phyloP scores from a whole-genome alignment of 176 grass and related monocot genomes.

The Hsuehochloa calcarea region DNA sequence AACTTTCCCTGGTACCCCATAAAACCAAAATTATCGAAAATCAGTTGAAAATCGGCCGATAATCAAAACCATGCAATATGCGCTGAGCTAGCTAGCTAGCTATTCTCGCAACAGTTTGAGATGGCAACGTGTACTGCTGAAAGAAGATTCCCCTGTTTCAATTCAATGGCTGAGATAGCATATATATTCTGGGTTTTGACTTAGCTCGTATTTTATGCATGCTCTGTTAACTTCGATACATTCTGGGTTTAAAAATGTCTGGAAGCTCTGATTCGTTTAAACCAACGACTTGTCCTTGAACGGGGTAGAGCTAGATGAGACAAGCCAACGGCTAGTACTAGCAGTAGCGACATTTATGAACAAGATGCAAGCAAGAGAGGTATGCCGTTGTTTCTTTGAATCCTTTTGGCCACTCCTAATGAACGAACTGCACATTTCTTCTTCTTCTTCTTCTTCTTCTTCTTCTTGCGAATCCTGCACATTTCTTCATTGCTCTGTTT shows the following conservation, averaged over 20 bases:
- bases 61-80: too few species aligned
- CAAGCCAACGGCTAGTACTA: background rate
- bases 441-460: too few species aligned
- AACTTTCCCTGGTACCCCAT: too few species aligned
- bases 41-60: too few species aligned
- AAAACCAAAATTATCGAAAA: too few species aligned
- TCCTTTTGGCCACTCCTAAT: background rate
- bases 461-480: too few species aligned
- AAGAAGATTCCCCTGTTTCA: background rate
- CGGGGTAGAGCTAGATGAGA: background rate
- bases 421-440: background rate
- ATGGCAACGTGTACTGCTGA: background rate
- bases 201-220: background rate
- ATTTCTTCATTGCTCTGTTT: background rate
- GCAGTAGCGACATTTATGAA: background rate
- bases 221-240: background rate
- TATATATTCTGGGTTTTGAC: background rate
- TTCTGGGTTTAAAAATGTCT: background rate
- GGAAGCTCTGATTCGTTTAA: background rate
- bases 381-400: background rate
- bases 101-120: too few species aligned
- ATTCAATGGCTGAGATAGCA: background rate
- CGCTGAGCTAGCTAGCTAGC: background rate
- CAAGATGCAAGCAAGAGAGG: background rate
- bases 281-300: background rate